phyloP scores from a whole-genome alignment of 2,329 filamentous ascomycete genomes.

The Ceratocystis huliohia region DNA sequence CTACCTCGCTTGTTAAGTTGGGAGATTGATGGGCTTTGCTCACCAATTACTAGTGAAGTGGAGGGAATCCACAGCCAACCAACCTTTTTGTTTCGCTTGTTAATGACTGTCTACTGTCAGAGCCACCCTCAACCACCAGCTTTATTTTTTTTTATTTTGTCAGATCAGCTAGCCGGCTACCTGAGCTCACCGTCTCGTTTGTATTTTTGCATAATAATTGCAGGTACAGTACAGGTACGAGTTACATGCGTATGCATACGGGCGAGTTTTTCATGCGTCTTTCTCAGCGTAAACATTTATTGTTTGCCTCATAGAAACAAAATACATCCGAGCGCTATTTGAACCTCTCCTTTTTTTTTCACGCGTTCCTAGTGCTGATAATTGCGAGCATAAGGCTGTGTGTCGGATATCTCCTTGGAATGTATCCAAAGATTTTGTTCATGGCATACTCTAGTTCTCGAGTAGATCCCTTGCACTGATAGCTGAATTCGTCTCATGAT shows the following conservation, averaged over 20 bases:
- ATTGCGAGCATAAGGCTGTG: background rate
- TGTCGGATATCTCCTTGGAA: background rate
- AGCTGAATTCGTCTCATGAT: background rate
- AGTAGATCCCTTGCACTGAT: background rate
- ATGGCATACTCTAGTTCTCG: background rate
- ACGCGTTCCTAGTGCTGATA: background rate
- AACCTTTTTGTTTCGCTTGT: background rate
- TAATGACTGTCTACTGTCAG: background rate
- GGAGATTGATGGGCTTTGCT: background rate
- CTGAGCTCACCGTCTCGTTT: background rate
- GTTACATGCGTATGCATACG: background rate
- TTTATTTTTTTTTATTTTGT: background rate
- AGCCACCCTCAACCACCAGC: background rate
- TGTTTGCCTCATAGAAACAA: slow-evolving; percentile 5
- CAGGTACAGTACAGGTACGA: background rate
- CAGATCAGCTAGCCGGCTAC: background rate
- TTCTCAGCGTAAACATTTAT: background rate
- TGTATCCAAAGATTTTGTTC: background rate
- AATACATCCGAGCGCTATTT: slow-evolving; percentile 2
- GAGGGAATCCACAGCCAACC: background rate
- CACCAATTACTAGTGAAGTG: background rate
- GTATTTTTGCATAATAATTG: background rate
- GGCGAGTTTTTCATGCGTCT: background rate
- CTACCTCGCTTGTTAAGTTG: background rate
- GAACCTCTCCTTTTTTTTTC: background rate